A percentile compares a stretch with the other conserved stretches of the same genome.
phyloP scores from a whole-genome alignment of 73 alveolate species.

The Diophrys appendiculata region DNA sequence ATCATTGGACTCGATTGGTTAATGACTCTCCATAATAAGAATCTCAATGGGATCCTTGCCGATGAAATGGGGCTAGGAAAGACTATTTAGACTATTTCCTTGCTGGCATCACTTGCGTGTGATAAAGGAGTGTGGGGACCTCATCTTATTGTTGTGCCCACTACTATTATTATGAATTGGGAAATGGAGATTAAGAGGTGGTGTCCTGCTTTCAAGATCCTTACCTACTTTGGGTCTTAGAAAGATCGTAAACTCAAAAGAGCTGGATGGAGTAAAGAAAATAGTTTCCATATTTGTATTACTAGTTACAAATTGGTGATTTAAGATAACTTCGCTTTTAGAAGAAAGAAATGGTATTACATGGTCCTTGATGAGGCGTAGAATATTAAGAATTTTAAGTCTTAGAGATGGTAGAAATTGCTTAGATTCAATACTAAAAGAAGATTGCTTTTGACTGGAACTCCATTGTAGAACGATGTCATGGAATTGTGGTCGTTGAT shows the following conservation, averaged over 20 bases:
- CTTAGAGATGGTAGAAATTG: slow-evolving; percentile 98
- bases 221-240: slow-evolving; percentile 96
- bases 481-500: slow-evolving; percentile 99
- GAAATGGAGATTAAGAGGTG: slow-evolving; percentile 99
- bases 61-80: slow-evolving; percentile 99
- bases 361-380: slow-evolving; percentile 99
- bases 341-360: slow-evolving; percentile 98
- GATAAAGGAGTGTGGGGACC: slow-evolving; percentile 99
- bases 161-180: slow-evolving; percentile 98
- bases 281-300: slow-evolving; percentile 98
- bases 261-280: slow-evolving; percentile 96
- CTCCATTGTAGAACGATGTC: slow-evolving; percentile 99
- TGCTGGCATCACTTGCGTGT: slow-evolving; percentile 91
- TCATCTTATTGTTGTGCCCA: slow-evolving; percentile 99
- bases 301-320: slow-evolving; percentile 95
- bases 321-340: slow-evolving; percentile 93
- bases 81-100: slow-evolving; percentile 92
- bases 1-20: slow-evolving; percentile 98
- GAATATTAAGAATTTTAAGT: slow-evolving; percentile 96
- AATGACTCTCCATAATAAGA: slow-evolving; percentile 96
- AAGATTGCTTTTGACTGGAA: slow-evolving; percentile 97
- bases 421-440: slow-evolving; percentile 96
- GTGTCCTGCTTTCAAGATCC: slow-evolving; percentile 99
- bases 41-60: slow-evolving; percentile 99
- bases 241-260: slow-evolving; percentile 94